Conservation (phyloP, 331 rosid species). For the Phaseolus coccineus region DNA sequence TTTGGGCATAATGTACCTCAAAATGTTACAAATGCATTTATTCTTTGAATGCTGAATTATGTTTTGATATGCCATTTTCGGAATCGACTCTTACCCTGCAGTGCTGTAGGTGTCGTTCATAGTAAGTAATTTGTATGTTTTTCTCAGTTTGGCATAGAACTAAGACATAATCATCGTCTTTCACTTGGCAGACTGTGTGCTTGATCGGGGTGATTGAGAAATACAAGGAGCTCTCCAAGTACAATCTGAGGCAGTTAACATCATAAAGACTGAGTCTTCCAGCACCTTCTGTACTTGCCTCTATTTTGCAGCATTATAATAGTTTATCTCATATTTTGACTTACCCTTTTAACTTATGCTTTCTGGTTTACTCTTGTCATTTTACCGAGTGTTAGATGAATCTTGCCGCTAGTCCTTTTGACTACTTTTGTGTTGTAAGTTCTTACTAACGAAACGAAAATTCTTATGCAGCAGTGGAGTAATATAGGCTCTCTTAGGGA, state of each 20-base stretch:
- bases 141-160: slow-evolving; percentile 19
- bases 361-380: not conserved
- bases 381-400: not conserved
- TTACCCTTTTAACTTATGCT: not conserved
- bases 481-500: no score
- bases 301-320: not conserved
- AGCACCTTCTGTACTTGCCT: not conserved
- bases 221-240: slow-evolving; percentile 86
- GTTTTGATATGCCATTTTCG: not conserved
- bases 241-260: slow-evolving; percentile 92
- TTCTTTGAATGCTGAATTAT: not conserved
- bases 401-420: slow-evolving; percentile 5
- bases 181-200: slow-evolving; percentile 80
- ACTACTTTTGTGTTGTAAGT: not conserved
- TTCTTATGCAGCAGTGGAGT: no score
- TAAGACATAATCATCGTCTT: slow-evolving; percentile 4
- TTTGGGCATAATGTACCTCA: slow-evolving; percentile 6
- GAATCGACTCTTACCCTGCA: not conserved
- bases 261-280: slow-evolving; percentile 58
- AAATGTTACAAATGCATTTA: not conserved
- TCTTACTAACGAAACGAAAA: not conserved
- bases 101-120: slow-evolving; percentile 6
- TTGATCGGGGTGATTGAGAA: slow-evolving; percentile 81
- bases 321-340: not conserved
- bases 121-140: not conserved